Conservation (phyloP, 176 grass and related monocot species). For the Urochloa ruziziensis region DNA sequence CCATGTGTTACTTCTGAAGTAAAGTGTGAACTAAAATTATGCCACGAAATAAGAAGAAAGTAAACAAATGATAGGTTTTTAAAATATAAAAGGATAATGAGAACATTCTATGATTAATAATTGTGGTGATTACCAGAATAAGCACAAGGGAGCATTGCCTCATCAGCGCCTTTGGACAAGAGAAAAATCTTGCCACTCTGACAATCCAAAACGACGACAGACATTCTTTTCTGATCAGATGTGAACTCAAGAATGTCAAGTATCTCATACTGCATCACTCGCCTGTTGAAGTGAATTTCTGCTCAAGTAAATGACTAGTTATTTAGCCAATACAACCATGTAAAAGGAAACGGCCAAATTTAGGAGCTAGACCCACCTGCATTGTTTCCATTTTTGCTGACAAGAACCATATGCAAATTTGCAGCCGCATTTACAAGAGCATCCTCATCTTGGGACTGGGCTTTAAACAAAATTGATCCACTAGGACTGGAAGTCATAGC, state of each 20-base stretch:
- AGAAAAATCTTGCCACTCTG: slow-evolving; percentile 84
- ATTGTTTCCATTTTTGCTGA: slow-evolving; percentile 73
- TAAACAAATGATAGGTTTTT: neutral
- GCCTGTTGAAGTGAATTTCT: slow-evolving; percentile 82
- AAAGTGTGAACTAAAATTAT: slow-evolving; percentile 11
- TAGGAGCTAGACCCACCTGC: slow-evolving; percentile 59
- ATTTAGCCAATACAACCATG: slow-evolving; percentile 15
- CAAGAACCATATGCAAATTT: slow-evolving; percentile 82
- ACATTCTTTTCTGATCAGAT: slow-evolving; percentile 99
- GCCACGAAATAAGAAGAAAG: neutral
- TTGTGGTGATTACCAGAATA: slow-evolving; percentile 59
- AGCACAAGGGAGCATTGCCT: slow-evolving; percentile 74
- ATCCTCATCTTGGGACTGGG: slow-evolving; percentile 99
- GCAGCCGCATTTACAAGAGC: slow-evolving; percentile 93
- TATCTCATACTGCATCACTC: slow-evolving; percentile 66
- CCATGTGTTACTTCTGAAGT: neutral
- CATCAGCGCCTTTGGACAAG: slow-evolving; percentile 94
- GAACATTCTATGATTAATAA: neutral
- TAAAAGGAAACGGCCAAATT: slow-evolving; percentile 20
- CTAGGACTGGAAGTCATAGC: slow-evolving; percentile 47
- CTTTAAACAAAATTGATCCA: slow-evolving; percentile 80
- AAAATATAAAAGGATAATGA: neutral
- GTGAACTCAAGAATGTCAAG: slow-evolving; percentile 95
- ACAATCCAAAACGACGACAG: slow-evolving; percentile 69
- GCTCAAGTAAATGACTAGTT: slow-evolving; percentile 32